phyloP scores from a whole-genome alignment of 2,329 filamentous ascomycete genomes.

The Cercospora zeina region DNA sequence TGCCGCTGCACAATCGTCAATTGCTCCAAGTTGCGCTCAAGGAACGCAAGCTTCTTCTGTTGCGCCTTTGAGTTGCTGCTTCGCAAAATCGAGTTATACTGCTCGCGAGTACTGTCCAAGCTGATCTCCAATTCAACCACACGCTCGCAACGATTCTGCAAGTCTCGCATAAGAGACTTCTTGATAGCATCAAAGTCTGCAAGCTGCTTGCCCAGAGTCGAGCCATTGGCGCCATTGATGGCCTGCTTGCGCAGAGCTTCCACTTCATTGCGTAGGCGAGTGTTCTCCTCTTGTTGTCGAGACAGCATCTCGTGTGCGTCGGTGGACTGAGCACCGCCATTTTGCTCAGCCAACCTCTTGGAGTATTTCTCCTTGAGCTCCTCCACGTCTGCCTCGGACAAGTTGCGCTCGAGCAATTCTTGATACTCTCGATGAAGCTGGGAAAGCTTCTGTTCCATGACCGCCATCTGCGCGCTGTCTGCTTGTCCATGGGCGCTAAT shows the following conservation, averaged over 20 bases:
- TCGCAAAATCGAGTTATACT: slow-evolving; percentile 97
- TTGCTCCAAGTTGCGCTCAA: slow-evolving; percentile 97
- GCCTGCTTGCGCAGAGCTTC: slow-evolving; percentile 74
- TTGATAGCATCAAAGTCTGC: slow-evolving; percentile 99
- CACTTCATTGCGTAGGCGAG: slow-evolving; percentile 75
- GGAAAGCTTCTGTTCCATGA: slow-evolving; percentile 74
- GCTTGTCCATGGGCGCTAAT: slow-evolving; percentile 68
- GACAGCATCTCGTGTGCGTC: slow-evolving; percentile 67
- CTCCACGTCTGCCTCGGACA: slow-evolving; percentile 75
- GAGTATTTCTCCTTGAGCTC: slow-evolving; percentile 80
- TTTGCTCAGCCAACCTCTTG: slow-evolving; percentile 66
- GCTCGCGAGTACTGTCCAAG: slow-evolving; percentile 93
- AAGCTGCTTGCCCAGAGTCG: slow-evolving; percentile 93
- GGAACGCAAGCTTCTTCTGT: slow-evolving; percentile 99
- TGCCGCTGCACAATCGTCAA: slow-evolving; percentile 96
- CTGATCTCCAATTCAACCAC: slow-evolving; percentile 97
- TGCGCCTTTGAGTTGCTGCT: slow-evolving; percentile 97
- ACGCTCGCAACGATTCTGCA: slow-evolving; percentile 96
- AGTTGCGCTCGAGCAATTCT: slow-evolving; percentile 73
- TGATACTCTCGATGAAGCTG: slow-evolving; percentile 81
- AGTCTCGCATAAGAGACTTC: slow-evolving; percentile 97
- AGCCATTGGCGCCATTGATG: slow-evolving; percentile 61
- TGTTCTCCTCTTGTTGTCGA: slow-evolving; percentile 78
- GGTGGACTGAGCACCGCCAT: slow-evolving; percentile 56
- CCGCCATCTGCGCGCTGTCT: slow-evolving; percentile 59